A percentile compares a stretch with the other conserved stretches of the same genome.
These are phyloP conservation scores for Telopea speciosissima DNA, from an alignment of 177 flowering plant species.

Conservation along the genomic window DNA sequence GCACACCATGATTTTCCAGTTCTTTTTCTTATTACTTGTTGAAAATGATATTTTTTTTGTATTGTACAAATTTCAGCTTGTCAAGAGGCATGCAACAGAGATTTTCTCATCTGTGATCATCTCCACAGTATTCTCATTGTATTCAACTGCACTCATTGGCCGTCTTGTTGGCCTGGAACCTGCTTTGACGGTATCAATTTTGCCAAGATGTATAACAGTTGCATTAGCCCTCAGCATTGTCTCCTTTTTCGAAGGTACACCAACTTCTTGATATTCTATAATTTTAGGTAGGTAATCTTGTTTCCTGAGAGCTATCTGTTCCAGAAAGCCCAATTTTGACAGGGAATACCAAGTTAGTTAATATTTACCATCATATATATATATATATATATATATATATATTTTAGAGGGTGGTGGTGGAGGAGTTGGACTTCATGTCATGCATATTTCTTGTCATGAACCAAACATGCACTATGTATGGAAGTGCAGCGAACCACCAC, in stretches of 20 bases:
- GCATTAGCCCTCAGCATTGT: slow-evolving; percentile 98
- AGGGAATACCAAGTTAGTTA: too few relatives aligned
- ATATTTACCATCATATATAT: not conserved
- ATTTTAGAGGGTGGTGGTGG: too few relatives aligned
- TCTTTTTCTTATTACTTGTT: not conserved
- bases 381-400: too few relatives aligned
- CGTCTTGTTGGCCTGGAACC: slow-evolving; percentile 76
- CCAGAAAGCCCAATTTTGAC: too few relatives aligned
- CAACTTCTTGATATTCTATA: not conserved
- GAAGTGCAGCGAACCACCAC: not conserved
- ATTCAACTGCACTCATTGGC: slow-evolving; percentile 85
- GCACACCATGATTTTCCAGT: not conserved
- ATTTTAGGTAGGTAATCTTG: not conserved
- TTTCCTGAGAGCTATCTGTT: not conserved
- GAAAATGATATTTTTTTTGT: not conserved
- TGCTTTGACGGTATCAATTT: slow-evolving; percentile 64
- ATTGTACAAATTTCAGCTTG: slow-evolving; percentile 40
- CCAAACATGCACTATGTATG: not conserved
- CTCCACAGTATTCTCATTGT: slow-evolving; percentile 75
- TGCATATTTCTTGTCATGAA: not conserved
- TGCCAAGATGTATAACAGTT: slow-evolving; percentile 94
- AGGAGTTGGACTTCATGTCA: not conserved
- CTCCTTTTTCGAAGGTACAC: slow-evolving; percentile 80
- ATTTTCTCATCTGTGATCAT: slow-evolving; percentile 80
- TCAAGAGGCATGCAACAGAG: slow-evolving; percentile 95